Conservation (phyloP, 2,329 filamentous ascomycete species). For the Ustulina deusta region DNA sequence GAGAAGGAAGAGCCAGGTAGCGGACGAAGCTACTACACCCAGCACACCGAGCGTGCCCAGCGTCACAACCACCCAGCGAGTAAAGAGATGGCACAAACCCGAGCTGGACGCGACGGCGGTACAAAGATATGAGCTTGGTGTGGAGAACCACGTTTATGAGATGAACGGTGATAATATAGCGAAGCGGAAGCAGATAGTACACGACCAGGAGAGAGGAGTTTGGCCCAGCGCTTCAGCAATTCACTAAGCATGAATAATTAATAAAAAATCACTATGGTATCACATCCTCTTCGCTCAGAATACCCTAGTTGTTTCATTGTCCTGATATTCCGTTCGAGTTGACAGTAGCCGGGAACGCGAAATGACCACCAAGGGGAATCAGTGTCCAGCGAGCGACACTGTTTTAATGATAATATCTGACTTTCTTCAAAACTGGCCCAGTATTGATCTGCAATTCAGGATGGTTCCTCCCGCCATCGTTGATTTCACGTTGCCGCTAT, state of each 20-base stretch:
- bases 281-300: background rate
- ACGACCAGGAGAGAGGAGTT: background rate
- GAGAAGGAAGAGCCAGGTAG: slow-evolving; percentile 5
- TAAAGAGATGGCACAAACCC: slow-evolving; percentile 17
- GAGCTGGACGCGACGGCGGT: slow-evolving; percentile 14
- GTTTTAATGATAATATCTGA: no score
- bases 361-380: background rate
- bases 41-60: background rate
- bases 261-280: slow-evolving; percentile 5
- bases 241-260: slow-evolving; percentile 2
- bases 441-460: background rate
- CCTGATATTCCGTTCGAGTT: background rate
- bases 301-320: background rate
- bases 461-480: background rate
- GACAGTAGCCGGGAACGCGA: no score
- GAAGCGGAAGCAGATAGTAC: background rate
- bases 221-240: background rate
- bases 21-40: background rate
- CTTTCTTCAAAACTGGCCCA: background rate
- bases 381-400: no score
- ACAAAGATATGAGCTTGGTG: slow-evolving; percentile 23
- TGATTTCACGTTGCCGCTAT: background rate
- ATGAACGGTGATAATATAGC: slow-evolving; percentile 14
- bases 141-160: slow-evolving; percentile 18
- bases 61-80: background rate